phyloP scores from a whole-genome alignment of 2,329 filamentous ascomycete species.

The Biscogniauxia mediterranea region DNA sequence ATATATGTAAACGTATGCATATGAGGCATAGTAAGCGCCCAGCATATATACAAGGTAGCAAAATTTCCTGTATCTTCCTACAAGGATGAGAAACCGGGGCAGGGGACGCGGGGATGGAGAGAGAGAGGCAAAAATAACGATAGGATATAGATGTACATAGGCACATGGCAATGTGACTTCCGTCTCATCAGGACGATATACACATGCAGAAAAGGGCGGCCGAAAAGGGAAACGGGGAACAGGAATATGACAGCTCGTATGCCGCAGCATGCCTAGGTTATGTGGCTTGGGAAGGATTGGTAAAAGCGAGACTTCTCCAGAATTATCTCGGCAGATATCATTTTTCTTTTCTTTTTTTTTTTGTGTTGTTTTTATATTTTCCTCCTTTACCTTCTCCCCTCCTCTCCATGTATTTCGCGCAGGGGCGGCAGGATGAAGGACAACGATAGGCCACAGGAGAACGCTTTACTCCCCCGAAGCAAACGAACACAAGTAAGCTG shows the following conservation, averaged over 20 bases:
- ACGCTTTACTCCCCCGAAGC: too few species aligned
- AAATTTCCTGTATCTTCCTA: neutral
- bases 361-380: neutral
- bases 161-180: neutral
- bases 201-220: neutral
- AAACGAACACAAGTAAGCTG: too few species aligned
- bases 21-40: neutral
- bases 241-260: neutral
- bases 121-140: neutral
- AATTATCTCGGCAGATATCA: neutral
- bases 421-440: too few species aligned
- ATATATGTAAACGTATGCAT: too few species aligned
- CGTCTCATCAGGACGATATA: neutral
- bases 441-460: too few species aligned
- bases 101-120: too few species aligned
- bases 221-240: neutral
- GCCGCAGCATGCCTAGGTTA: neutral
- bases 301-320: neutral
- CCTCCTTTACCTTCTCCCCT: too few species aligned
- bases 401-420: too few species aligned
- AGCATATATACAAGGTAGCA: neutral
- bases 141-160: neutral
- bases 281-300: neutral
- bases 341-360: neutral
- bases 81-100: neutral